A percentile compares a stretch with the other conserved stretches of the same genome.
These are phyloP conservation scores for Amanita polypyramis DNA, from an alignment of 768 basidiomycete species.

Conservation along the genomic window DNA sequence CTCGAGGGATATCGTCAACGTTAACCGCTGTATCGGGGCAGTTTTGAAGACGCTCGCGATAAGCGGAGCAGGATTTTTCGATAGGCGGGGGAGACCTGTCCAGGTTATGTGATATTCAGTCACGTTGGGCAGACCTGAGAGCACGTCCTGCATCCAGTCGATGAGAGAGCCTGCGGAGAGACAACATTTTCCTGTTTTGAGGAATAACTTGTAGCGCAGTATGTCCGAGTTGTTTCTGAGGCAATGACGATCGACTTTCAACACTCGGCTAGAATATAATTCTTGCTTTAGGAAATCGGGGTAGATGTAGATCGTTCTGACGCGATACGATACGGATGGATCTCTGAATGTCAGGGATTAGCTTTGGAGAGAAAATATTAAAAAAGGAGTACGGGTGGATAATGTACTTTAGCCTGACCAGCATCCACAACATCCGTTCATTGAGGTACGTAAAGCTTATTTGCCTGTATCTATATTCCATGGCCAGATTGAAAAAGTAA, in stretches of 20 bases:
- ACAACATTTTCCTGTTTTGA: conserved; percentile 5
- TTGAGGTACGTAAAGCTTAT: conserved; percentile 41
- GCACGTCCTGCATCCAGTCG: conserved; percentile 18
- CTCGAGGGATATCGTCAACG: conserved; percentile 12
- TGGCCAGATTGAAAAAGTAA: conserved; percentile 27
- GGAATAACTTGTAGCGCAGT: not conserved
- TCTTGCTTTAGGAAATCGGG: conserved; percentile 37
- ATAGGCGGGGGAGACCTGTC: conserved; percentile 26
- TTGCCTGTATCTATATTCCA: conserved; percentile 38
- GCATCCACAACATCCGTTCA: conserved; percentile 30
- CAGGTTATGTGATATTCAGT: conserved; percentile 41
- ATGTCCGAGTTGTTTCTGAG: not conserved
- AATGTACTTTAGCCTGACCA: conserved; percentile 27
- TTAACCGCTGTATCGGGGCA: conserved; percentile 6
- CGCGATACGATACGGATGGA: conserved; percentile 35
- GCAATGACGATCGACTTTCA: not conserved
- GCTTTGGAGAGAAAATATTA: not conserved
- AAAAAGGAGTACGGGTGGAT: not conserved
- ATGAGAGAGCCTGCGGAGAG: not conserved
- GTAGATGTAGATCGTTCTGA: conserved; percentile 36
- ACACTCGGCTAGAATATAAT: conserved; percentile 16
- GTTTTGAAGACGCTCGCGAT: conserved; percentile 8
- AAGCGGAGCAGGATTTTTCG: conserved; percentile 11
- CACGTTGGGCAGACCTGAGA: conserved; percentile 32
- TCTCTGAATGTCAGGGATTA: conserved; percentile 22